Base-by-base conservation (phyloP, 805 yeast genomes). In the Dipodascus albidus region DNA sequence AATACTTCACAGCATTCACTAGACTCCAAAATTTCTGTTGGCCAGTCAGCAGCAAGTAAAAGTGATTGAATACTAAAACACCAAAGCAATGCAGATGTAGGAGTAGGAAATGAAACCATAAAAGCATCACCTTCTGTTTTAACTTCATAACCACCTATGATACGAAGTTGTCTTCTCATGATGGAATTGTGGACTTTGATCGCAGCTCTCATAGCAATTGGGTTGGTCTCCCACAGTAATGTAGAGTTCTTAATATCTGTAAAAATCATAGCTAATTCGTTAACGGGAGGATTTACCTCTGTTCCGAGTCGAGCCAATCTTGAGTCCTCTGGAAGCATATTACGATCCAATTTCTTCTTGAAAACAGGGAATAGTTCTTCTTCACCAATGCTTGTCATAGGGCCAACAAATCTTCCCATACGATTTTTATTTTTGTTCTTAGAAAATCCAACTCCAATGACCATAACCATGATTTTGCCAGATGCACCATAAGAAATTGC, bases 71-170 rank as follows among this genome's bases (percentile, higher is more conserved):
- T 96, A 50, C 86, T 83, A 66, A 90, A 82, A 72, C 97, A 88
- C 98, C 99, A 93, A 38, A 88, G 74, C 57, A 93, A 72, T 0
- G 98, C 98, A 19, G 91, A 77, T 0, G 91, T 80, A 0, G 96
- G 91, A 0, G 96, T 83, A 0, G 96, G 96, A 67, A 93, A 93
- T 11, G 97, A 87, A 14, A 93, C 97, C 87, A 93, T 90, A 62
- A 93, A 93, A 0, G 99, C 96, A 74, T 93, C 99, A 64, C 99
- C 99, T 80, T 93, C 99, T 1, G 97, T 93, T 67, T 93, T 93
- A 23, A 93, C 99, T 67, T 93, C 99, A 66, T 93, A 93, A 1
- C 99, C 99, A 35, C 98, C 97, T 64, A 87, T 87, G 50, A 90
- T 83, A 60, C 96, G 78, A 57, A 93, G 71, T 60, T 88, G 95